Evolutionary conservation across 2,329 filamentous ascomycete species (phyloP).

Genomic region (Stachybotrys chlorohalonatus): DNA sequence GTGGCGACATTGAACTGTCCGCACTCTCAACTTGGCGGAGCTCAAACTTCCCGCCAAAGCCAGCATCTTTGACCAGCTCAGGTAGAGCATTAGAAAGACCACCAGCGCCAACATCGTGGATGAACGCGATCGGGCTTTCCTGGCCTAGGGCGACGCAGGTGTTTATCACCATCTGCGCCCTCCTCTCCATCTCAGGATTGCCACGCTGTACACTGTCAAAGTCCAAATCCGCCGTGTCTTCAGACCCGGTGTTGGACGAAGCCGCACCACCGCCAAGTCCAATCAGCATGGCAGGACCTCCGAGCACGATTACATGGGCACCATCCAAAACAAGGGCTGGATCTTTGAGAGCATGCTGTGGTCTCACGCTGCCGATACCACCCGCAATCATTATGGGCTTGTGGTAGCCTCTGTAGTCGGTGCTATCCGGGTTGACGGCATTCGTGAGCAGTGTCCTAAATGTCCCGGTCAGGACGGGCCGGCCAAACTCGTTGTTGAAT

Average conservation of each 20-base stretch:
- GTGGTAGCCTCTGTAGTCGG: slow-evolving; percentile 82
- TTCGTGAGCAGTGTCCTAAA: slow-evolving; percentile 78
- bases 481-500: slow-evolving; percentile 97
- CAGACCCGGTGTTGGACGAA: slow-evolving; percentile 79
- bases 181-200: slow-evolving; percentile 90
- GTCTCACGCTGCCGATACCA: slow-evolving; percentile 84
- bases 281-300: slow-evolving; percentile 95
- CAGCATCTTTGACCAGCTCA: slow-evolving; percentile 85
- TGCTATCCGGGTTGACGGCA: slow-evolving; percentile 35
- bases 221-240: slow-evolving; percentile 85
- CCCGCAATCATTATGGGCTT: slow-evolving; percentile 99
- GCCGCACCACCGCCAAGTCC: slow-evolving; percentile 92
- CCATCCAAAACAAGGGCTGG: slow-evolving; percentile 70
- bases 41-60: slow-evolving; percentile 84
- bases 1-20: slow-evolving; percentile 84
- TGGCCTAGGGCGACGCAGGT: slow-evolving; percentile 77
- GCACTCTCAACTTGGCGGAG: slow-evolving; percentile 88
- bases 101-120: slow-evolving; percentile 94
- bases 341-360: slow-evolving; percentile 83
- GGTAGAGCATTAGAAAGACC: slow-evolving; percentile 69
- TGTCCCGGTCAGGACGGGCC: slow-evolving; percentile 79
- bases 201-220: slow-evolving; percentile 96
- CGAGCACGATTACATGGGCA: slow-evolving; percentile 86
- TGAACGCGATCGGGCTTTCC: slow-evolving; percentile 87
- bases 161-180: slow-evolving; percentile 97